phyloP scores from a whole-genome alignment of 1,139 yeast species.

The Scheffersomyces lignicola region DNA sequence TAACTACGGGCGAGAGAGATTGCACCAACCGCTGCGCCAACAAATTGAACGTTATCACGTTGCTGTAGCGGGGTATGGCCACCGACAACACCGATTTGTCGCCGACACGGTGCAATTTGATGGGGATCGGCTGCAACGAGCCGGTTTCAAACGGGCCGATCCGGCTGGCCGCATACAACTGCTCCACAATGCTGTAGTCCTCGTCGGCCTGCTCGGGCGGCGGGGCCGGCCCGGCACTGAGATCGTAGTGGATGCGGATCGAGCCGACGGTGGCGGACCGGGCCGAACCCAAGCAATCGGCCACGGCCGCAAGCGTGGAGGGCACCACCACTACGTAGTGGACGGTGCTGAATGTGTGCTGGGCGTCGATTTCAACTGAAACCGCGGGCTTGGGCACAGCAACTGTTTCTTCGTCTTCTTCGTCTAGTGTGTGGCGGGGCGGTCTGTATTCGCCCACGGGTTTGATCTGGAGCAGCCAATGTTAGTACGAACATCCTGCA shows the following conservation, averaged over 20 bases:
- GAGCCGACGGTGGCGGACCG: slow-evolving; percentile 20
- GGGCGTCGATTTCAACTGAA: slow-evolving; percentile 12
- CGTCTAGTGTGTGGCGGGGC: slow-evolving; percentile 57
- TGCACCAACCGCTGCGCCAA: slow-evolving; percentile 24
- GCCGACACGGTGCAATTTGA: slow-evolving; percentile 1
- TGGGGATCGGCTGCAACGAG: slow-evolving; percentile 25
- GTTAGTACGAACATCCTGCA: too few relatives aligned
- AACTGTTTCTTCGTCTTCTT: slow-evolving; percentile 30
- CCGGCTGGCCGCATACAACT: slow-evolving; percentile 42
- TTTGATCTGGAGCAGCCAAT: slow-evolving; percentile 52
- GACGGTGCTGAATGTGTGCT: slow-evolving; percentile 5
- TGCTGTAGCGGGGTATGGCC: slow-evolving; percentile 34
- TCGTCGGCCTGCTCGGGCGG: slow-evolving; percentile 31
- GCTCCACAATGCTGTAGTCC: slow-evolving; percentile 27
- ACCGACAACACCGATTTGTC: slow-evolving; percentile 15
- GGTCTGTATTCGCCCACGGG: slow-evolving; percentile 53
- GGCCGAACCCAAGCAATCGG: slow-evolving; percentile 19
- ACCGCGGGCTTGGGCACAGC: slow-evolving; percentile 18
- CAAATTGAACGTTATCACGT: slow-evolving; percentile 30
- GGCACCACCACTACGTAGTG: slow-evolving; percentile 29
- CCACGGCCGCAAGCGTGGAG: slow-evolving; percentile 23
- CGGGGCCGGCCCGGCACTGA: slow-evolving; percentile 14
- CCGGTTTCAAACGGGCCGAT: slow-evolving; percentile 20
- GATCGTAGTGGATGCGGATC: slow-evolving; percentile 20
- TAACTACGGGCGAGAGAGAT: slow-evolving; percentile 10